Evolutionary conservation across 2,329 filamentous ascomycete genomes (phyloP).

Genomic region (Apiospora hydei): DNA sequence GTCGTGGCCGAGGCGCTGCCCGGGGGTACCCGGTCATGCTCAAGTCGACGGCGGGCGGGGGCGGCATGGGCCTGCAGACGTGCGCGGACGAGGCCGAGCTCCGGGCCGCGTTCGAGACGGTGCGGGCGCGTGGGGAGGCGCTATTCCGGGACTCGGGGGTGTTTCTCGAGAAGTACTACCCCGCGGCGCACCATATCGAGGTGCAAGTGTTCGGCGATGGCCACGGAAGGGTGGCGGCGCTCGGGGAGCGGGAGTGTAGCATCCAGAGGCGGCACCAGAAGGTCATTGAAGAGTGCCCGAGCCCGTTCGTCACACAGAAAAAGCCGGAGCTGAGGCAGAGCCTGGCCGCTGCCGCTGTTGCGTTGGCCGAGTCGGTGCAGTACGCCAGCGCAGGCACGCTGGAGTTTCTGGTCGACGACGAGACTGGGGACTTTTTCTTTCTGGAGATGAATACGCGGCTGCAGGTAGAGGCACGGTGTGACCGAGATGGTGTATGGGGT

Average conservation of each 20-base stretch:
- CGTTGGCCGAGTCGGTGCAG: conserved; percentile 33
- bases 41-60: conserved; percentile 69
- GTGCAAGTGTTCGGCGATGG: conserved; percentile 73
- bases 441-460: conserved; percentile 65
- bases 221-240: conserved; percentile 60
- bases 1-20: conserved; percentile 29
- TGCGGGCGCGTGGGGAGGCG: conserved; percentile 61
- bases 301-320: conserved; percentile 58
- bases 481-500: conserved; percentile 80
- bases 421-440: conserved; percentile 65
- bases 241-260: conserved; percentile 72
- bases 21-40: conserved; percentile 56
- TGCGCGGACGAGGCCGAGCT: conserved; percentile 60
- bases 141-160: conserved; percentile 68
- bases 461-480: conserved; percentile 79
- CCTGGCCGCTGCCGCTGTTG: conserved; percentile 32
- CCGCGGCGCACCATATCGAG: conserved; percentile 69
- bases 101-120: conserved; percentile 57
- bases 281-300: conserved; percentile 74
- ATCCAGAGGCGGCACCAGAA: conserved; percentile 75
- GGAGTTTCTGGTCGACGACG: conserved; percentile 70
- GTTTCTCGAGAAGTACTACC: conserved; percentile 70
- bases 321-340: conserved; percentile 42
- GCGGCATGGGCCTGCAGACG: conserved; percentile 69
- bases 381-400: conserved; percentile 46